Evolutionary conservation across 345 rosid genomes (phyloP).

Genomic region (Microthlaspi erraticum): DNA sequence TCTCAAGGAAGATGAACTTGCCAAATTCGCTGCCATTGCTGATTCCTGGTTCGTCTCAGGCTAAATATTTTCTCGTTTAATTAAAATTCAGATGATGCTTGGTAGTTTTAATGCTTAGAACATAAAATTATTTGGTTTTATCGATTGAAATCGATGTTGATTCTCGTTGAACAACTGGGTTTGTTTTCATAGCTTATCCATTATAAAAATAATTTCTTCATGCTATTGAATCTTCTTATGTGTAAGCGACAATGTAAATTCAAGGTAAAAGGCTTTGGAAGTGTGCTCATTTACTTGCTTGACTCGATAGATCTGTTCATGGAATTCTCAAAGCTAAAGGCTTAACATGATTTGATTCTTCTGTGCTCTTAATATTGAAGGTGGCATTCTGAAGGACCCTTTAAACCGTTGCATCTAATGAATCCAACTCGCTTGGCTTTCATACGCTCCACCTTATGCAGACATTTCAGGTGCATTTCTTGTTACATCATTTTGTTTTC

Average conservation of each 20-base stretch:
- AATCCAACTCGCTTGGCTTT: constrained; percentile 92
- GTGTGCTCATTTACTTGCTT: constrained; percentile 6
- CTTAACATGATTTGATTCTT: neutral
- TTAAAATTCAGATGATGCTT: neutral
- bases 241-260: neutral
- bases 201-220: neutral
- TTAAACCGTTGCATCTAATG: constrained; percentile 82
- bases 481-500: neutral
- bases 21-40: constrained; percentile 83
- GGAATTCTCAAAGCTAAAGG: neutral
- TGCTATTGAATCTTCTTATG: neutral
- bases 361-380: constrained; percentile 41
- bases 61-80: too few relatives aligned
- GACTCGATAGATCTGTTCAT: constrained; percentile 1
- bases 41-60: constrained; percentile 64
- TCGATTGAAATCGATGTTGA: neutral
- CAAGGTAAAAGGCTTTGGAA: neutral
- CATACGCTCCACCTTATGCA: constrained; percentile 86
- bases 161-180: neutral
- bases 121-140: too few relatives aligned
- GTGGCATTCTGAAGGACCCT: constrained; percentile 96
- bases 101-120: too few relatives aligned
- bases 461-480: constrained; percentile 68
- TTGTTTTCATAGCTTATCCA: neutral
- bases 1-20: constrained; percentile 71